These are phyloP conservation scores for Pistacia vera DNA, from an alignment of 345 rosid genomes.

Conservation along the genomic window DNA sequence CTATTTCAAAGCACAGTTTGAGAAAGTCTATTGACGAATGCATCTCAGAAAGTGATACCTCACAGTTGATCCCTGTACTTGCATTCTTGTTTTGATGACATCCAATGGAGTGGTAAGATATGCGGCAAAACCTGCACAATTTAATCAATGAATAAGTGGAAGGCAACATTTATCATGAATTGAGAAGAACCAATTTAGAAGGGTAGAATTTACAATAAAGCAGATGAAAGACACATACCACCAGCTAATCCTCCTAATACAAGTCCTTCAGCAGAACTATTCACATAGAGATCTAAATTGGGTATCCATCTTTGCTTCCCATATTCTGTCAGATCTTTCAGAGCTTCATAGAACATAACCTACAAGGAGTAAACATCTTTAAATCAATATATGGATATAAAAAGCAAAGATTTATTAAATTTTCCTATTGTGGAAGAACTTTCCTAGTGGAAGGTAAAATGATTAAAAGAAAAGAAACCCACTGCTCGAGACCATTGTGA, in stretches of 20 bases:
- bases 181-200: slow-evolving; percentile 6
- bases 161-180: neutral
- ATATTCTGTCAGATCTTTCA: slow-evolving; percentile 62
- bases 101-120: slow-evolving; percentile 91
- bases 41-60: slow-evolving; percentile 47
- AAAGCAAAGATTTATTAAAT: neutral
- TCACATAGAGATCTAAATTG: slow-evolving; percentile 41
- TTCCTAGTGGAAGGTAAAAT: neutral
- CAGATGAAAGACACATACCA: slow-evolving; percentile 53
- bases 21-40: neutral
- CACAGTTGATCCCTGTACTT: slow-evolving; percentile 80
- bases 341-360: slow-evolving; percentile 87
- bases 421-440: neutral
- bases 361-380: slow-evolving; percentile 22
- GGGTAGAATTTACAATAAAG: neutral
- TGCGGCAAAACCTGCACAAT: slow-evolving; percentile 74
- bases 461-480: neutral
- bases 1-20: no score
- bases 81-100: slow-evolving; percentile 89
- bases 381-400: neutral
- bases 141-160: neutral
- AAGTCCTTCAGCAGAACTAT: slow-evolving; percentile 75
- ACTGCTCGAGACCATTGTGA: neutral
- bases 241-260: slow-evolving; percentile 93
- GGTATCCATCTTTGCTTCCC: slow-evolving; percentile 58